Base-by-base conservation (phyloP, 139 green algal species). In the Prasinococcaceae sp. region DNA sequence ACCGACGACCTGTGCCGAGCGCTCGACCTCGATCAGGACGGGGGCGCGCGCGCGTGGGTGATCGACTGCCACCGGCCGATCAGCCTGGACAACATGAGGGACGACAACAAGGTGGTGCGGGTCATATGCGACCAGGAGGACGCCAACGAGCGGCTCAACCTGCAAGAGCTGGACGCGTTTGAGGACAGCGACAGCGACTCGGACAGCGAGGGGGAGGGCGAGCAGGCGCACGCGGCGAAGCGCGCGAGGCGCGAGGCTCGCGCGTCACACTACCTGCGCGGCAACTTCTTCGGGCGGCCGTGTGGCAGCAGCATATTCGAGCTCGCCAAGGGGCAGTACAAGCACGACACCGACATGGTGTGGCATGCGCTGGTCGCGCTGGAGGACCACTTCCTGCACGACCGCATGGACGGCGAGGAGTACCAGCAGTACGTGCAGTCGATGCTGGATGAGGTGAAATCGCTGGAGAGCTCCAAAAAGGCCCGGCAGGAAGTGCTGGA, bases 331-430 rank as follows among this genome's bases (percentile, higher is more conserved):
- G 16, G 55, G 33, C 50, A 87, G 41, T 48, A 60, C 12, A 65
- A 77, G 43, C 70, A 93, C 16, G 67, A 70, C 37, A 73, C 60
- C 41, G 52, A 74, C 30, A 53, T 79, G 32, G 62, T 95, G 17
- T 93, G 83, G 84, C 63, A 84, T 30, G 73, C 81, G 24, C 77
- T 85, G 25, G 55, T 94, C 27, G 78, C 74, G 3, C 35, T 95
- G 16, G 94, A 86, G 6, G 86, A 95, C 60, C 87, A 95, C 35
- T 62, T 81, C 41, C 58, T 94, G 39, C 82, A 93, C 47, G 63
- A 83, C 41, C 68, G 78, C 2, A 53, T 93, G 0, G 30, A 62
- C 6, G 40, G 61, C 17, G 70, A 74, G 55, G 30, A 68, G 10
- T 85, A 85, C 56, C 55, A 64, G 35, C 33, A 28, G 63, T 42